phyloP scores from a whole-genome alignment of 139 green algal species.

The Desmodesmus armatus region DNA sequence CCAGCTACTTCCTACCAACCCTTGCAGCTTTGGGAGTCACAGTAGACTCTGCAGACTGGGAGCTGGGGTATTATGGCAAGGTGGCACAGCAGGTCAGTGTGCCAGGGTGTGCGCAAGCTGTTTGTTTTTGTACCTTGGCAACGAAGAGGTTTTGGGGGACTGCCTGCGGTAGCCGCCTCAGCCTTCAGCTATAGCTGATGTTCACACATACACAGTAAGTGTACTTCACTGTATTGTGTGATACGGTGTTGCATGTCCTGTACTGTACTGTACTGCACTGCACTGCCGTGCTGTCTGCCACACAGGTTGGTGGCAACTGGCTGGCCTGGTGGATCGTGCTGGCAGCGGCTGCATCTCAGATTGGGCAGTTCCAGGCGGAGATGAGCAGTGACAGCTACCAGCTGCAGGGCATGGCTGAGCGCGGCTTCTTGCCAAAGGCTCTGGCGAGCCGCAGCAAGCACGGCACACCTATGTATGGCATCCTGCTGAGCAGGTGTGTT shows the following conservation, averaged over 20 bases:
- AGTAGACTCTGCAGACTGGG: constrained; percentile 69
- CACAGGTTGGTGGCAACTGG: constrained; percentile 87
- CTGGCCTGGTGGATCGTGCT: constrained; percentile 88
- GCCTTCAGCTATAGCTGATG: too few relatives aligned
- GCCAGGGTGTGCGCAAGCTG: too few relatives aligned
- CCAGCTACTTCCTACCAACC: constrained; percentile 78
- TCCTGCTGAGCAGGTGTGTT: constrained; percentile 88
- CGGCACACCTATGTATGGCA: constrained; percentile 90
- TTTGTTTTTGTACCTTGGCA: too few relatives aligned
- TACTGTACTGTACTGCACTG: too few relatives aligned
- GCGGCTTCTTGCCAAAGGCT: constrained; percentile 91
- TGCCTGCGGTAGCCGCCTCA: too few relatives aligned
- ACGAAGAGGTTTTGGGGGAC: too few relatives aligned
- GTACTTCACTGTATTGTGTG: too few relatives aligned
- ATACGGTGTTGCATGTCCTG: too few relatives aligned
- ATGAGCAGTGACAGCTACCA: constrained; percentile 96
- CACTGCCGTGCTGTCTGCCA: background rate
- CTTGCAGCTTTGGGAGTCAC: constrained; percentile 83
- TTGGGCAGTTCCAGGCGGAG: constrained; percentile 97
- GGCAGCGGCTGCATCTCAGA: constrained; percentile 88
- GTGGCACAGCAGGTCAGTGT: constrained; percentile 80
- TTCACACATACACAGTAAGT: too few relatives aligned
- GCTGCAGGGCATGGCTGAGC: constrained; percentile 94
- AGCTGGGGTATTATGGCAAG: constrained; percentile 87
- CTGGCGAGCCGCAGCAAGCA: constrained; percentile 74